Evolutionary conservation across 139 green algal species (phyloP).

Genomic region (Zygnema circumcarinatum): DNA sequence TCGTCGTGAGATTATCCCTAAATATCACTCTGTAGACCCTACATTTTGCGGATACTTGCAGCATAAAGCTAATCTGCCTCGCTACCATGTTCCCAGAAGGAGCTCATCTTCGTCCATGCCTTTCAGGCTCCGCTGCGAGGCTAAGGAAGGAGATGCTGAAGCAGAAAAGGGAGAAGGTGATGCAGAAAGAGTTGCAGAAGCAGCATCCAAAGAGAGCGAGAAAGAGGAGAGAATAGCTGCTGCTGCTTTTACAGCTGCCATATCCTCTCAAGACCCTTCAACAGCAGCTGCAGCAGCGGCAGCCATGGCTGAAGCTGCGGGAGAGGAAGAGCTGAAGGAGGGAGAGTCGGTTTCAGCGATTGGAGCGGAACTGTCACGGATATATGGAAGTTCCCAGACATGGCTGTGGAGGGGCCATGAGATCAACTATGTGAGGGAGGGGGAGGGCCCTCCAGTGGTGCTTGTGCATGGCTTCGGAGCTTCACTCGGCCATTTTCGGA

Average conservation of each 20-base stretch:
- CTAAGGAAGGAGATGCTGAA: no score
- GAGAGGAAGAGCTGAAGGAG: background rate
- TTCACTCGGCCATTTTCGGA: conserved; percentile 90
- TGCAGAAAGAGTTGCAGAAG: no score
- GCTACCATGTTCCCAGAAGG: no score
- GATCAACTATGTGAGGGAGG: conserved; percentile 47
- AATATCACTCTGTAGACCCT: no score
- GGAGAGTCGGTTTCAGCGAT: background rate
- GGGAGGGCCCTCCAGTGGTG: conserved; percentile 72
- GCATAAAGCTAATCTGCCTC: no score
- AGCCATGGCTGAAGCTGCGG: background rate
- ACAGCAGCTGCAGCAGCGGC: background rate
- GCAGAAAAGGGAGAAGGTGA: no score
- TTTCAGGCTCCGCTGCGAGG: no score
- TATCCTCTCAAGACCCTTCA: background rate
- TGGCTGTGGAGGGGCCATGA: conserved; percentile 30
- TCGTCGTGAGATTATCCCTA: no score
- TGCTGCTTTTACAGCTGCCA: background rate
- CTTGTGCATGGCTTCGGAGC: conserved; percentile 97
- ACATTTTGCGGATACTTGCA: no score
- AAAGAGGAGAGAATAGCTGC: no score
- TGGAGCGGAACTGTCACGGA: background rate
- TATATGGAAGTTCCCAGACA: conserved; percentile 15
- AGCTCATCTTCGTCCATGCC: no score
- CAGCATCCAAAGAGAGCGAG: no score